Evolutionary conservation across 2,329 filamentous ascomycete genomes (phyloP), one percentile per base, ranked within the genome.

Genomic region (Thyridium curvatum): DNA sequence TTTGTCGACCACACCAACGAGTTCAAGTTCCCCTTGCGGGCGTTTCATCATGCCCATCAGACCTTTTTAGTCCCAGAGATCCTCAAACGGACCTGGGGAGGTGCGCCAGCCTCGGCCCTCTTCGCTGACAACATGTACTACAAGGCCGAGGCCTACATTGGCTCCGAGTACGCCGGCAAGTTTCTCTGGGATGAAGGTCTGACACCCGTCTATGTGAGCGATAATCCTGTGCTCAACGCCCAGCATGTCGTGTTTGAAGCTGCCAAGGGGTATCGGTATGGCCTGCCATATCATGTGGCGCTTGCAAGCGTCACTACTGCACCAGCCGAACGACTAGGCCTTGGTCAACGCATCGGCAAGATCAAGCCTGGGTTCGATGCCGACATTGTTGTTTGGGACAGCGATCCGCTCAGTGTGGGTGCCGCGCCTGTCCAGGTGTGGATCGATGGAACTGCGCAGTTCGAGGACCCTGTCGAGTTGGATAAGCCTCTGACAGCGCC

Each of bases 231-330:
- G 0, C 57, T 84, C 39, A 84, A 84, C 47, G 79, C 79, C 1
- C 81, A 84, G 54, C 80, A 84, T 45, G 78, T 85, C 3, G 62
- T 84, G 1, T 81, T 83, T 35, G 81, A 80, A 51, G 76, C 76
- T 8, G 76, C 74, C 35, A 79, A 78, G 56, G 72, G 60, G 2
- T 74, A 75, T 48, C 71, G 71, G 35, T 81, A 77, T 44, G 77
- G 77, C 1, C 61, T 82, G 40, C 73, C 77, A 0, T 80, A 80
- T 47, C 74, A 81, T 40, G 74, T 65, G 3, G 77, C 77, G 1
- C 53, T 82, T 5, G 68, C 76, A 2, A 62, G 71, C 17, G 75
- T 82, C 8, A 82, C 77, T 0, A 71, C 70, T 1, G 72, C 73
- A 0, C 76, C 78, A 0, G 77, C 78, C 2, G 72, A 76, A 37